phyloP scores from a whole-genome alignment of 257 asterid genomes.

The Ehretia macrophylla region DNA sequence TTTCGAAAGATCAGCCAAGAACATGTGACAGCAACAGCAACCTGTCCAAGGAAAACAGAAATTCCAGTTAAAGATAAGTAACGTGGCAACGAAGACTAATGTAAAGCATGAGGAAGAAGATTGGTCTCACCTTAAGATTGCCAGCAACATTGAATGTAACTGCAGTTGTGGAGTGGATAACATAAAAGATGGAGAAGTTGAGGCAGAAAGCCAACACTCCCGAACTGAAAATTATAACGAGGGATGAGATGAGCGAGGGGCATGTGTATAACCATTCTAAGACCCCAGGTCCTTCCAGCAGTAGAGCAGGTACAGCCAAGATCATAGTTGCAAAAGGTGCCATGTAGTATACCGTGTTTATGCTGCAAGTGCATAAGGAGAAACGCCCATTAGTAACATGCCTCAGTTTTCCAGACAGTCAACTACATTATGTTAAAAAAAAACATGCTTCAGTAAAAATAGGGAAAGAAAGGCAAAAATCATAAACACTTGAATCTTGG shows the following conservation, averaged over 20 bases:
- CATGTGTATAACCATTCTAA: constrained; percentile 49
- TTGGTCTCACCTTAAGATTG: constrained; percentile 59
- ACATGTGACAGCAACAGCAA: constrained; percentile 73
- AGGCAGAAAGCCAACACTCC: constrained; percentile 77
- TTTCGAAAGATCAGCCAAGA: constrained; percentile 79
- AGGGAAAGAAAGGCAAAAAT: no score
- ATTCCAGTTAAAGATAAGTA: not conserved
- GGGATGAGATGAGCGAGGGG: constrained; percentile 49
- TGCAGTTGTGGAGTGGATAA: constrained; percentile 84
- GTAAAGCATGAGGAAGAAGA: not conserved
- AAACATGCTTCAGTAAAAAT: not conserved
- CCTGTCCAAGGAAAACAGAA: constrained; percentile 31
- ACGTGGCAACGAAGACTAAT: not conserved
- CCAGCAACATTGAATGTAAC: constrained; percentile 92
- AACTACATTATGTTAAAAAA: no score
- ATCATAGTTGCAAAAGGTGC: constrained; percentile 85
- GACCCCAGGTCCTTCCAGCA: constrained; percentile 64
- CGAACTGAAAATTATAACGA: constrained; percentile 58
- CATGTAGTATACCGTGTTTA: constrained; percentile 84
- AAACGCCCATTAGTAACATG: not conserved
- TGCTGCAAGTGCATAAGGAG: constrained; percentile 30
- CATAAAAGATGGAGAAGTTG: constrained; percentile 76
- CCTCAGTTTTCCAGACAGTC: not conserved
- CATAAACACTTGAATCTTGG: not conserved
- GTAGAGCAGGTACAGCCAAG: constrained; percentile 56